Base-by-base conservation (phyloP, 345 rosid species). In the Hibiscus tridactylites region DNA sequence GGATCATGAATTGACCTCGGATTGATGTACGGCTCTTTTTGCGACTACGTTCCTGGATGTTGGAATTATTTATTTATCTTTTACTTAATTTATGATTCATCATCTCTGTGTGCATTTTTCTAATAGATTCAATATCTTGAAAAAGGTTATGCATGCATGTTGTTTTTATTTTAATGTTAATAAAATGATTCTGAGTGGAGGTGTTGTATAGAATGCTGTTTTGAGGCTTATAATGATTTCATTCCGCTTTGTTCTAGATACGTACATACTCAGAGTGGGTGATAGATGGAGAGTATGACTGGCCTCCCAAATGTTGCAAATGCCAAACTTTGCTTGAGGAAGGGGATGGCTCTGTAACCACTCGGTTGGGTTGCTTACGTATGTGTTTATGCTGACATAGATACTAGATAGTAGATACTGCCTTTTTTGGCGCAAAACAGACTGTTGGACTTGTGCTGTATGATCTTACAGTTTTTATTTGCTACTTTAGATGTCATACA, bases 211-310 rank as follows among this genome's bases (percentile, higher is more conserved):
- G 19, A 67, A 12, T 62, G 42, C 53, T 73, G 19, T 58, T 46
- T 4, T 28, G 24, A 35, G 74, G 74, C 62, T 72, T 29, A 28
- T 67, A 9, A 50, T 53, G 6, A 63, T 68, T 21, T 71, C 13
- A 72, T 46, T 53, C 47, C 31, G 42, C 39, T 21, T 46, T 8
- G 80, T 52, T 76, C 52, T 81, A 95, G 99, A 80, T 95, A 60
- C 94, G 89, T 16, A 92, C 99, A 12, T 95, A 95, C 87, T 95
- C 99, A 11, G 99, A 95, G 61, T 95, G 99, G 98, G 99, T 95
- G 91, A 95, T 89, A 81, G 99, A 95, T 79, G 99, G 95, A 75
- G 99, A 89, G 77, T 92, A 95, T 81, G 99, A 95, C 68, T 92
- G 96, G 93, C 97, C 61, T 57, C 33, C 61, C 61, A 57, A 24